These are phyloP conservation scores for Calocybe gangraenosa DNA, from an alignment of 768 basidiomycete species.

Conservation along the genomic window DNA sequence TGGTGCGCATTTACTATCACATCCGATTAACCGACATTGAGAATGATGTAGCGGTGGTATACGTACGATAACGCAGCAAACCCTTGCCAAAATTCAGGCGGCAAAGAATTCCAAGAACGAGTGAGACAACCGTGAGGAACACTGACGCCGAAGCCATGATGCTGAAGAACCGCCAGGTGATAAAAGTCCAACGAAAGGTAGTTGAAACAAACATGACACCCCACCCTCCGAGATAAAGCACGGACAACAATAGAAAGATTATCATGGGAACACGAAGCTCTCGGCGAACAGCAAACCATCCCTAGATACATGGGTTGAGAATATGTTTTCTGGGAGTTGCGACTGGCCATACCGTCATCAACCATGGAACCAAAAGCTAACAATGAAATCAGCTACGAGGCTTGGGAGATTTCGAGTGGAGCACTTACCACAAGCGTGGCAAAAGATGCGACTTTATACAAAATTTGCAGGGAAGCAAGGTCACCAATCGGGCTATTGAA, in stretches of 20 bases:
- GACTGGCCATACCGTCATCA: slow-evolving; percentile 43
- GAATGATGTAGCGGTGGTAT: neutral
- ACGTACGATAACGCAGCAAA: slow-evolving; percentile 60
- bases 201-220: slow-evolving; percentile 67
- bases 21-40: slow-evolving; percentile 2
- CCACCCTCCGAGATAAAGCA: slow-evolving; percentile 66
- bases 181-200: slow-evolving; percentile 75
- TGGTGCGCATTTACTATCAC: slow-evolving; percentile 53
- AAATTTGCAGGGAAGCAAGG: slow-evolving; percentile 34
- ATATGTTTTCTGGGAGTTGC: neutral
- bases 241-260: slow-evolving; percentile 56
- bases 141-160: slow-evolving; percentile 58
- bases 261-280: slow-evolving; percentile 59
- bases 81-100: slow-evolving; percentile 78
- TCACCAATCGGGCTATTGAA: slow-evolving; percentile 62
- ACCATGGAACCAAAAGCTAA: slow-evolving; percentile 68
- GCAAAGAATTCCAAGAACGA: slow-evolving; percentile 64
- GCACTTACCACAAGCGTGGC: slow-evolving; percentile 55
- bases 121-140: slow-evolving; percentile 46
- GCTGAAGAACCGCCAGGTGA: slow-evolving; percentile 71
- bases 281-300: slow-evolving; percentile 72
- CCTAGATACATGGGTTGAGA: slow-evolving; percentile 31
- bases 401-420: neutral
- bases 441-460: slow-evolving; percentile 56
- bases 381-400: neutral